phyloP scores from a whole-genome alignment of 768 basidiomycete genomes.

The Cantharellus cinnabarinus region DNA sequence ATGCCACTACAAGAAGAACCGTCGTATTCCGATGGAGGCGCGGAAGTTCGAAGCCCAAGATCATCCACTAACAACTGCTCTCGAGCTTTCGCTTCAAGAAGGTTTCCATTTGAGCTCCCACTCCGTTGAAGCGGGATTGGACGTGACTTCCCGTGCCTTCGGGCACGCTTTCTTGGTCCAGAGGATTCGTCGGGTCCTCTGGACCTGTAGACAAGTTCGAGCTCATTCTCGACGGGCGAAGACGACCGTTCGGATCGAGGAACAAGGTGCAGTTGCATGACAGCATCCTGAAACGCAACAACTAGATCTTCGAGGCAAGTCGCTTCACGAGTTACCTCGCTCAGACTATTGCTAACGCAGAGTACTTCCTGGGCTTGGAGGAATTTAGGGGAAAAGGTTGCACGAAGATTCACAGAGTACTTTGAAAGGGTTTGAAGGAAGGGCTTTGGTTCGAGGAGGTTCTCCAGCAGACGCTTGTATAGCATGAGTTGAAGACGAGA shows the following conservation, averaged over 20 bases:
- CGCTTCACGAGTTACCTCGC: neutral
- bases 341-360: neutral
- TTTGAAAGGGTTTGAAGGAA: neutral
- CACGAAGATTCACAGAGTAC: neutral
- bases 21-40: no score
- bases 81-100: no score
- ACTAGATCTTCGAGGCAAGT: neutral
- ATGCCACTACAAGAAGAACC: no score
- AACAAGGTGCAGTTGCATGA: neutral
- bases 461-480: conserved; percentile 18
- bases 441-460: conserved; percentile 7
- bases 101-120: neutral
- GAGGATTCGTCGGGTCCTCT: neutral
- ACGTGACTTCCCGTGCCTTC: neutral
- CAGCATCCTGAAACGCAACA: neutral
- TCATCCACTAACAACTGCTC: no score
- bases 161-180: neutral
- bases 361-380: neutral
- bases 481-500: conserved; percentile 19
- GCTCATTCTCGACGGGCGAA: neutral
- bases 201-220: neutral
- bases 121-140: no score
- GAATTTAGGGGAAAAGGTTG: neutral
- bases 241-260: neutral
- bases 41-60: no score